phyloP scores from a whole-genome alignment of 2,329 filamentous ascomycete species.

The Ceratocystis eucalypticola region DNA sequence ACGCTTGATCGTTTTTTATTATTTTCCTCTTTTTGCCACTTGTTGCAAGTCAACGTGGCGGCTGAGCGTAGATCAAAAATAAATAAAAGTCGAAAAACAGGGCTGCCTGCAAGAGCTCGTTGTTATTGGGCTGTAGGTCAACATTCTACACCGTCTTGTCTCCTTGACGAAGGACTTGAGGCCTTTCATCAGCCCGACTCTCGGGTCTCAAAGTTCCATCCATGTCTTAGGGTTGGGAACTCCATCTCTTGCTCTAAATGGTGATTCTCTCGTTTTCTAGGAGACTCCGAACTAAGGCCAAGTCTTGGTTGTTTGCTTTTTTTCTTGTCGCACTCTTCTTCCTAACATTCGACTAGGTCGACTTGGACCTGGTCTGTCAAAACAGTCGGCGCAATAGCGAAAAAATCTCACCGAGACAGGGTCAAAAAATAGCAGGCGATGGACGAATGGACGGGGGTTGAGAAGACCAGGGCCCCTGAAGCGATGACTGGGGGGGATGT shows the following conservation, averaged over 20 bases:
- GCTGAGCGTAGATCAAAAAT: constrained; percentile 1
- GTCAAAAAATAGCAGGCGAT: not conserved
- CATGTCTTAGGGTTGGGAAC: not conserved
- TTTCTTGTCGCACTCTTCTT: not conserved
- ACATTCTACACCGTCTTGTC: no score
- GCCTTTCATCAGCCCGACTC: no score
- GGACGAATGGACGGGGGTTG: not conserved
- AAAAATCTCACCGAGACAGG: constrained; percentile 1
- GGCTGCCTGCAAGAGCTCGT: no score
- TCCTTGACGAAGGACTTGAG: no score
- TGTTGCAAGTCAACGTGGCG: not conserved
- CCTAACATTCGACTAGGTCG: no score
- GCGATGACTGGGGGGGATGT: not conserved
- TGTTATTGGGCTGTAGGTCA: no score
- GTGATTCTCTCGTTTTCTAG: not conserved
- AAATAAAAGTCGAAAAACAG: not conserved
- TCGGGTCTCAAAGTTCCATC: not conserved
- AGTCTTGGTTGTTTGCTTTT: not conserved
- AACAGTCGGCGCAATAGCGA: not conserved
- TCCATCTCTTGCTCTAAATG: not conserved
- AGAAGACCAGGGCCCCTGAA: not conserved
- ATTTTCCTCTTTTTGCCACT: not conserved
- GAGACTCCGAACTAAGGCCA: not conserved
- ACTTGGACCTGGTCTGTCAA: not conserved
- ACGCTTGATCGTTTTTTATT: not conserved